Evolutionary conservation across 495 filamentous ascomycete species (phyloP).

Genomic region (Xeromyces bisporus): DNA sequence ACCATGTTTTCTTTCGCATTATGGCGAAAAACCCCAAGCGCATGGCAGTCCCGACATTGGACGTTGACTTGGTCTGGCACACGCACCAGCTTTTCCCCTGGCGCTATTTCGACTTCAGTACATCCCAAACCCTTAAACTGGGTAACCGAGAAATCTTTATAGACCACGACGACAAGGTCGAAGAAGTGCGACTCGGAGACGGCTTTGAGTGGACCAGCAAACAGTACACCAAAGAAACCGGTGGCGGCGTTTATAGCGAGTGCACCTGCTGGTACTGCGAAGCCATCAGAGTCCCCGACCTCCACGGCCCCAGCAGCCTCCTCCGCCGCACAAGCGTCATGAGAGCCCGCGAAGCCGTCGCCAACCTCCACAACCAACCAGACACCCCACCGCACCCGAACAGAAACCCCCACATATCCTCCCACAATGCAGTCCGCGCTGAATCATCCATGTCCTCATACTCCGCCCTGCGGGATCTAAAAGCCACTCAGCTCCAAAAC

Average conservation of each 20-base stretch:
- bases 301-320: slow-evolving; percentile 28
- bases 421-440: slow-evolving; percentile 40
- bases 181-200: slow-evolving; percentile 39
- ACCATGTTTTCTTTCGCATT: slow-evolving; percentile 49
- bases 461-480: slow-evolving; percentile 6
- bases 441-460: slow-evolving; percentile 3
- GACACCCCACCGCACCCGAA: slow-evolving; percentile 39
- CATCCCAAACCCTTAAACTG: slow-evolving; percentile 2
- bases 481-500: slow-evolving; percentile 32
- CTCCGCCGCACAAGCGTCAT: slow-evolving; percentile 13
- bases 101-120: slow-evolving; percentile 44
- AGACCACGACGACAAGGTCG: slow-evolving; percentile 79
- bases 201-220: slow-evolving; percentile 63
- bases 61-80: slow-evolving; percentile 76
- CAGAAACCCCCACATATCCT: slow-evolving; percentile 53
- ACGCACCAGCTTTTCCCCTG: slow-evolving; percentile 46
- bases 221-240: slow-evolving; percentile 41
- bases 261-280: slow-evolving; percentile 92
- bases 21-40: slow-evolving; percentile 37
- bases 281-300: slow-evolving; percentile 43
- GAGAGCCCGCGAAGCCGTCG: slow-evolving; percentile 20
- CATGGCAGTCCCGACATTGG: slow-evolving; percentile 63
- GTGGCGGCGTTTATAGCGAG: slow-evolving; percentile 52
- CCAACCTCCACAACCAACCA: slow-evolving; percentile 34
- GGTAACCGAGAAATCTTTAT: slow-evolving; percentile 30